A percentile compares a stretch with the other conserved stretches of the same genome.
phyloP scores from a whole-genome alignment of 306 rosid species.

The Coriaria nepalensis region DNA sequence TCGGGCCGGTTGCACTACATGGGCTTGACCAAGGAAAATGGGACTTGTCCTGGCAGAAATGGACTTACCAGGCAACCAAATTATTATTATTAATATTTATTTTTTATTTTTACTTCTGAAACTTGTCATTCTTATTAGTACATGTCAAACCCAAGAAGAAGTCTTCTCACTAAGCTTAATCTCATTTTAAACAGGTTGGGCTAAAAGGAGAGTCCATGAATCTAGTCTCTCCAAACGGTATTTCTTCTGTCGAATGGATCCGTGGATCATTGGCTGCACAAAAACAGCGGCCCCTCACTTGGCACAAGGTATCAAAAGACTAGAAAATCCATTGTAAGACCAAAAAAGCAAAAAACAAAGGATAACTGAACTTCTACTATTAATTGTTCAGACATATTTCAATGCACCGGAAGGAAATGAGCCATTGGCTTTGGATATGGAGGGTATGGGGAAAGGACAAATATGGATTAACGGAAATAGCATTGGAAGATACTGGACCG shows the following conservation, averaged over 20 bases:
- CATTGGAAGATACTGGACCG: conserved; percentile 97
- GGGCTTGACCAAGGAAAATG: conserved; percentile 85
- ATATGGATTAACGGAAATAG: conserved; percentile 92
- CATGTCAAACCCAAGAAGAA: neutral
- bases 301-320: conserved; percentile 70
- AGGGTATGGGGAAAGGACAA: conserved; percentile 98
- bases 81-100: too few species aligned
- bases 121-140: conserved; percentile 1
- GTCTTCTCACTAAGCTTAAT: conserved; percentile 8
- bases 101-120: conserved; percentile 19
- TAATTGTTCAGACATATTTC: conserved; percentile 47
- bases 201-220: conserved; percentile 93
- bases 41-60: conserved; percentile 90
- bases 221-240: conserved; percentile 59
- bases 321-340: conserved; percentile 5
- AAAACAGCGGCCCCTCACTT: conserved; percentile 72
- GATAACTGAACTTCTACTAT: conserved; percentile 12
- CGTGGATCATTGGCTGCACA: conserved; percentile 48
- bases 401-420: conserved; percentile 82
- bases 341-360: neutral
- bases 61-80: conserved; percentile 72
- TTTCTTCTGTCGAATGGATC: conserved; percentile 85
- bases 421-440: conserved; percentile 90
- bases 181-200: conserved; percentile 51
- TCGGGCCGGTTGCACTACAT: conserved; percentile 88